Conservation (phyloP, 345 rosid genomes). For the Acer negundo region DNA sequence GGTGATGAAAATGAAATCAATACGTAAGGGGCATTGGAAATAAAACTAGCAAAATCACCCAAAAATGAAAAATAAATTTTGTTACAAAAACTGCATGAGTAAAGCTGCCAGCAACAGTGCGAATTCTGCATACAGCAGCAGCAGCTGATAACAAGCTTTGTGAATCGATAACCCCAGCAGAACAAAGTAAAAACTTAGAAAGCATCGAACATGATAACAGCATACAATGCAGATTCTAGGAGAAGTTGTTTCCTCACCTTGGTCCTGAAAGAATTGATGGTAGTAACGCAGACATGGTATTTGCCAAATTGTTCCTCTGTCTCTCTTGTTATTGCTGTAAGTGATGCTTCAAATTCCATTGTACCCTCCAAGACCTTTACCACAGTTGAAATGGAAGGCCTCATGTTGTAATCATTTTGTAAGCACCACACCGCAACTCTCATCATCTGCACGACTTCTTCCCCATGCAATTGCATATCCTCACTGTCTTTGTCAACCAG, state of each 20-base stretch:
- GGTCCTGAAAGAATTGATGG: no score
- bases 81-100: neutral
- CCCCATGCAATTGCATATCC: neutral
- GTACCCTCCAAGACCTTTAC: neutral
- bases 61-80: no score
- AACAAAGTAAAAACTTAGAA: no score
- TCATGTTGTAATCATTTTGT: neutral
- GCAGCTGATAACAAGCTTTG: no score
- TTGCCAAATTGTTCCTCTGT: no score
- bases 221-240: no score
- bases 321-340: no score
- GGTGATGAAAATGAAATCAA: no score
- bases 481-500: neutral
- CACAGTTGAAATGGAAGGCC: neutral
- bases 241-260: no score
- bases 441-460: neutral
- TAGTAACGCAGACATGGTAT: no score
- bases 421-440: conserved; percentile 1
- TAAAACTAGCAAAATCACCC: neutral
- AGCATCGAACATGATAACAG: neutral
- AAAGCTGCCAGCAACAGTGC: neutral
- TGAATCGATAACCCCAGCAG: no score
- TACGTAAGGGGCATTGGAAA: neutral
- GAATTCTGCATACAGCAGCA: no score
- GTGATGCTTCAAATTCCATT: neutral